These are phyloP conservation scores for Blastobotrys capitulatus DNA, from an alignment of 1,139 yeast genomes.

Conservation along the genomic window DNA sequence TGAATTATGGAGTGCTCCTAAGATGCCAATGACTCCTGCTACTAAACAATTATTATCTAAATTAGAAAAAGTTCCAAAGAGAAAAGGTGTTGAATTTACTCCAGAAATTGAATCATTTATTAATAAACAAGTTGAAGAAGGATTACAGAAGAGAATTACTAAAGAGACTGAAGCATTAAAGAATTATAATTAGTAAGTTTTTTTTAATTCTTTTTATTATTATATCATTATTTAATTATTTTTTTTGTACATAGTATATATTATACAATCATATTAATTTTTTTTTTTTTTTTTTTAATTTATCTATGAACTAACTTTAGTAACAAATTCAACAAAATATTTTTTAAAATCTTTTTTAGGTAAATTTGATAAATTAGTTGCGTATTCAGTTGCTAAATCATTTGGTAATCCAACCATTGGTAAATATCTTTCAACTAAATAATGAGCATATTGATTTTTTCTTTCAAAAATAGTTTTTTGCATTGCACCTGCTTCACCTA, in stretches of 20 bases:
- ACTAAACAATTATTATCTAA: constrained; percentile 45
- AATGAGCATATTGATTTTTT: constrained; percentile 29
- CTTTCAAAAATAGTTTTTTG: constrained; percentile 54
- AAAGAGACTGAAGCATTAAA: constrained; percentile 30
- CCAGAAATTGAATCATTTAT: constrained; percentile 65
- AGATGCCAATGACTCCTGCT: constrained; percentile 56
- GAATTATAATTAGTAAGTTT: constrained; percentile 23
- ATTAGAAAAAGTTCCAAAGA: constrained; percentile 44
- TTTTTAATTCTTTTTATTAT: background rate
- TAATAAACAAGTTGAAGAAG: constrained; percentile 49
- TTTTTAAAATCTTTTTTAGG: constrained; percentile 29
- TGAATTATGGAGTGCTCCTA: constrained; percentile 55
- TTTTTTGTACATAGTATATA: background rate
- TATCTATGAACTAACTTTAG: constrained; percentile 13
- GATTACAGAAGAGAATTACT: constrained; percentile 26
- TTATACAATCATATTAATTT: background rate
- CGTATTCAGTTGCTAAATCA: constrained; percentile 25
- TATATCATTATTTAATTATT: background rate
- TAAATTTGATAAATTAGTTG: constrained; percentile 22
- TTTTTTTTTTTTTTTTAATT: background rate
- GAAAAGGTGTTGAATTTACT: constrained; percentile 48
- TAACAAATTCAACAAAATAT: constrained; percentile 24
- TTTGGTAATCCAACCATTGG: constrained; percentile 30
- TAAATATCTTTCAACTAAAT: constrained; percentile 25
- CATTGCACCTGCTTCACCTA: constrained; percentile 68